phyloP scores from a whole-genome alignment of 2,329 filamentous ascomycete species.

The Myriosclerotinia curreyana region DNA sequence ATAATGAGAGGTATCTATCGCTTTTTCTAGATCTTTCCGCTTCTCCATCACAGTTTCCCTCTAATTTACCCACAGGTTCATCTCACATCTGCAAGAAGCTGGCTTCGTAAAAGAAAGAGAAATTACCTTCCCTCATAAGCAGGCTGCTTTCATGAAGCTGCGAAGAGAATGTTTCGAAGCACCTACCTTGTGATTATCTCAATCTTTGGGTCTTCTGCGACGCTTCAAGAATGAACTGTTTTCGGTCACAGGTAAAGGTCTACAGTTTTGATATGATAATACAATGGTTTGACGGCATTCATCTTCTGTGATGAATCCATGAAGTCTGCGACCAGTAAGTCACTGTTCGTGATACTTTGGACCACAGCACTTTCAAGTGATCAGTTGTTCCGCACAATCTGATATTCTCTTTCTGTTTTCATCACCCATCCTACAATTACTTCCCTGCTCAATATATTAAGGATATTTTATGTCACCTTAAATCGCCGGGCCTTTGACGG shows the following conservation, averaged over 20 bases:
- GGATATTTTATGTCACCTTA: not conserved
- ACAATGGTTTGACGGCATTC: not conserved
- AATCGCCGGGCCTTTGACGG: not conserved
- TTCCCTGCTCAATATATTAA: not conserved
- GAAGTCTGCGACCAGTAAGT: not conserved
- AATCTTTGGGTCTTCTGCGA: not conserved
- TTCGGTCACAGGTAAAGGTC: not conserved
- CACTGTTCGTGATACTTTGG: not conserved
- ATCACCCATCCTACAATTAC: not conserved
- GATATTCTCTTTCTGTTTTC: not conserved
- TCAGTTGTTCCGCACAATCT: not conserved
- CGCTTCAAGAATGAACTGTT: not conserved
- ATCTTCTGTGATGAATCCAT: not conserved
- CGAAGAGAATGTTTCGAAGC: constrained; percentile 76
- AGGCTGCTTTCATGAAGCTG: constrained; percentile 80
- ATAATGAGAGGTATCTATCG: constrained; percentile 74
- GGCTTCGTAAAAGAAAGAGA: constrained; percentile 88
- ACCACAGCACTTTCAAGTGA: not conserved
- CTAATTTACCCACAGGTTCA: constrained; percentile 48
- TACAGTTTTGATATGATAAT: not conserved
- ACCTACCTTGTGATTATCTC: constrained; percentile 46
- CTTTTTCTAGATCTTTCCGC: not conserved
- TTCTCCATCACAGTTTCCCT: not conserved
- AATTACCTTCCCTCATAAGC: constrained; percentile 86
- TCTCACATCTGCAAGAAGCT: constrained; percentile 63